Evolutionary conservation across 75 land plant species (phyloP).

Genomic region (Sequoia sempervirens): DNA sequence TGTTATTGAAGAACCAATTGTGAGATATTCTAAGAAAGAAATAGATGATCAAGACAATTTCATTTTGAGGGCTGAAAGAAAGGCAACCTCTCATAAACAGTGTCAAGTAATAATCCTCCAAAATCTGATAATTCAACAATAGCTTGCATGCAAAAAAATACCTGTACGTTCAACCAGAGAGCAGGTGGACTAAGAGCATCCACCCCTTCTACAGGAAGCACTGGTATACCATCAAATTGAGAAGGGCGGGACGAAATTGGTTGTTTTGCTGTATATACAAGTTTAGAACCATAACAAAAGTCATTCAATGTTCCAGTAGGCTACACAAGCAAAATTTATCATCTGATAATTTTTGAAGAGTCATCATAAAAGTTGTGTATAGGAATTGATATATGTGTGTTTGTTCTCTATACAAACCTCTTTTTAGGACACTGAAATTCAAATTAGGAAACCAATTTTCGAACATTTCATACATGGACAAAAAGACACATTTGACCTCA

Average conservation of each 20-base stretch:
- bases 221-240: conserved; percentile 27
- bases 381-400: background rate
- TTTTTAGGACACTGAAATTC: background rate
- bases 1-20: background rate
- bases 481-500: background rate
- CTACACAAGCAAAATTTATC: background rate
- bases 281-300: background rate
- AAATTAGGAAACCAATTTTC: background rate
- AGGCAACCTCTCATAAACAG: background rate
- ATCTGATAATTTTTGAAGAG: background rate
- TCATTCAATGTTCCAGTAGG: background rate
- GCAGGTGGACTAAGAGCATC: conserved; percentile 6
- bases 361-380: background rate
- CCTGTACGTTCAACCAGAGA: conserved; percentile 54
- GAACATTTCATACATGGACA: background rate
- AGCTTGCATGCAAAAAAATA: conserved; percentile 3
- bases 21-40: background rate
- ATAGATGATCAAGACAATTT: too few relatives aligned
- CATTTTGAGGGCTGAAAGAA: background rate
- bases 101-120: background rate
- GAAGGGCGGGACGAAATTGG: conserved; percentile 27
- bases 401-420: background rate
- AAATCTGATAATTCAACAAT: background rate
- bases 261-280: conserved; percentile 38
- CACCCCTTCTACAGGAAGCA: conserved; percentile 29